A percentile compares a stretch with the other conserved stretches of the same genome.
These are phyloP conservation scores for Scleromitrula shiraiana DNA, from an alignment of 2,329 filamentous ascomycete species.

Conservation along the genomic window DNA sequence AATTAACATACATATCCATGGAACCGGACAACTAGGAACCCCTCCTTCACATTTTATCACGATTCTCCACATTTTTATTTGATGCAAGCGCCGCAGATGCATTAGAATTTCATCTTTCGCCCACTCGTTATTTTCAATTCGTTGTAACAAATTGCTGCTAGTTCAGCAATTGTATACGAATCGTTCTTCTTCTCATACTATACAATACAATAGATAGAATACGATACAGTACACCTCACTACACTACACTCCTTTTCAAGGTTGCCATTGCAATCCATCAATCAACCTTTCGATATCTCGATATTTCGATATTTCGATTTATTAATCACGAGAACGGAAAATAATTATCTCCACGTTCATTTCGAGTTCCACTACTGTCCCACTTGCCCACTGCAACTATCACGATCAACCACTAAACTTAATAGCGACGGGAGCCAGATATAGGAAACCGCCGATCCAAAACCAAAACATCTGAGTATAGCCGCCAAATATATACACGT, in stretches of 20 bases:
- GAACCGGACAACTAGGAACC: no score
- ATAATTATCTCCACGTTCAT: conserved; percentile 5
- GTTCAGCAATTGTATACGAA: conserved; percentile 8
- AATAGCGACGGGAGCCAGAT: conserved; percentile 3
- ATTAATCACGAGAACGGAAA: conserved; percentile 7
- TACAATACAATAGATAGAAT: no score
- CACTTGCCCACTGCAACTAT: not conserved
- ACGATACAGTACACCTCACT: no score
- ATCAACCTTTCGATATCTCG: conserved; percentile 1
- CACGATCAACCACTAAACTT: conserved; percentile 6
- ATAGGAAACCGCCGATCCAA: not conserved
- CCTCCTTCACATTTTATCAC: no score
- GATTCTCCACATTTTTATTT: no score
- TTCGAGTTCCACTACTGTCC: not conserved
- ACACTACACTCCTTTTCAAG: no score
- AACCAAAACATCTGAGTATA: not conserved
- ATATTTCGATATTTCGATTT: not conserved
- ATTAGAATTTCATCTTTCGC: not conserved
- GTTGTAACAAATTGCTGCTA: conserved; percentile 3
- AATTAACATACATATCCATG: no score
- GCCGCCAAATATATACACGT: not conserved
- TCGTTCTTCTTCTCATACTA: conserved; percentile 4
- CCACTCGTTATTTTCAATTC: conserved; percentile 2
- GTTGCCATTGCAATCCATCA: not conserved
- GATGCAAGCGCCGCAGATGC: not conserved